A percentile compares a stretch with the other conserved stretches of the same genome.
Evolutionary conservation across 73 alveolate species (phyloP).

Genomic region (Effrenium voratum): DNA sequence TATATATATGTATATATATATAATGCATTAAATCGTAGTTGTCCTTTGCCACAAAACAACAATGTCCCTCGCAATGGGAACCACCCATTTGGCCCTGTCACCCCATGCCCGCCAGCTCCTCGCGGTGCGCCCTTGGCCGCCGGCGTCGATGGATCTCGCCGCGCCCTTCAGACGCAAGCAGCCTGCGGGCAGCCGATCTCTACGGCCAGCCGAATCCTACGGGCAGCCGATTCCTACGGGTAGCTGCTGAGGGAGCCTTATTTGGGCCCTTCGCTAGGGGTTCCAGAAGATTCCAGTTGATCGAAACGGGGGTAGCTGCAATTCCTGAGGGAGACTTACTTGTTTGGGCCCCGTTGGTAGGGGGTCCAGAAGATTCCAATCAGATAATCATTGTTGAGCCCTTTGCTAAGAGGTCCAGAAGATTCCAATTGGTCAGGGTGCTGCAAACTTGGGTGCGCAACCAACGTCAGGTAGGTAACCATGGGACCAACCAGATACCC

Average conservation of each 20-base stretch:
- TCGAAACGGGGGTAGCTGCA: neutral
- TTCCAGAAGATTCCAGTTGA: neutral
- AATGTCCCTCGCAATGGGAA: neutral
- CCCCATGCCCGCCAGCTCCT: neutral
- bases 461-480: no score
- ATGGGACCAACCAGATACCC: no score
- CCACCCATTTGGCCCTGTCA: neutral
- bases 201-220: neutral
- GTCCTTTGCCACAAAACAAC: neutral
- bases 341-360: neutral
- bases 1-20: no score
- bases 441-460: no score
- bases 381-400: no score
- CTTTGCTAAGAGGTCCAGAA: no score
- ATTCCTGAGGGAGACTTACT: neutral
- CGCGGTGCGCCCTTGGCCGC: neutral
- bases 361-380: no score
- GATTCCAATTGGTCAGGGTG: no score
- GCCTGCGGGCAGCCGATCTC: conserved; percentile 28
- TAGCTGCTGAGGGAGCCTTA: neutral
- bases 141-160: conserved; percentile 59
- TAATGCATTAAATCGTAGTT: no score
- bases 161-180: conserved; percentile 84
- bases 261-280: neutral
- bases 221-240: neutral